Base-by-base conservation (phyloP, 1,139 yeast species). In the Sugiyamaella sp. region DNA sequence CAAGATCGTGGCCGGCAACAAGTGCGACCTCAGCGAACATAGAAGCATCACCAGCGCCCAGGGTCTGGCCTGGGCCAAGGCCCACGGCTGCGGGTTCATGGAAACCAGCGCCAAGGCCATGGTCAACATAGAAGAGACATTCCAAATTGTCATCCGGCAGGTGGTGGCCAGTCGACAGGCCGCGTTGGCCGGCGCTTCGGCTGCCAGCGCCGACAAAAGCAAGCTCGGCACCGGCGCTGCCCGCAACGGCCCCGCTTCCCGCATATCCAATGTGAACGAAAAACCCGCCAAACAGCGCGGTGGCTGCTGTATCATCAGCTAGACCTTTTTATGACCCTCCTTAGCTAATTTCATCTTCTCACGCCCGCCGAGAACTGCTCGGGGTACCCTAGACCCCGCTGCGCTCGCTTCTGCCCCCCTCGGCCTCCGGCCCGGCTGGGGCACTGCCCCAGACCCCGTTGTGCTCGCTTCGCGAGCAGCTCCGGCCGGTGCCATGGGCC, bases 31-130 rank as follows among this genome's bases (percentile, higher is more conserved):
- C 53, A 80, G 80, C 51, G 84, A 81, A 51, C 91, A 86, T 66
- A 79, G 97, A 68, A 87, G 84, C 64, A 87, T 90, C 9, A 76
- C 89, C 51, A 86, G 81, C 60, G 93, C 86, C 62, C 95, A 89
- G 67, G 97, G 97, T 43, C 78, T 81, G 60, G 81, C 80, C 47
- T 80, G 91, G 69, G 95, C 96, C 43, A 82, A 80, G 64, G 79
- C 80, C 57, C 86, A 81, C 64, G 80, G 81, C 60, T 86, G 91
- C 58, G 89, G 89, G 50, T 90, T 89, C 67, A 80, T 89, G 72
- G 97, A 90, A 71, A 89, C 97, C 4, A 82, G 90, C 57, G 97
- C 97, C 24, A 87, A 89, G 74, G 89, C 86, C 68, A 84, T 89
- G 69, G 87, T 89, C 70, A 89, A 90, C 66, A 95, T 90, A 52